Conservation (phyloP, 2,329 filamentous ascomycete genomes). For the Conoideocrella luteorostrata region DNA sequence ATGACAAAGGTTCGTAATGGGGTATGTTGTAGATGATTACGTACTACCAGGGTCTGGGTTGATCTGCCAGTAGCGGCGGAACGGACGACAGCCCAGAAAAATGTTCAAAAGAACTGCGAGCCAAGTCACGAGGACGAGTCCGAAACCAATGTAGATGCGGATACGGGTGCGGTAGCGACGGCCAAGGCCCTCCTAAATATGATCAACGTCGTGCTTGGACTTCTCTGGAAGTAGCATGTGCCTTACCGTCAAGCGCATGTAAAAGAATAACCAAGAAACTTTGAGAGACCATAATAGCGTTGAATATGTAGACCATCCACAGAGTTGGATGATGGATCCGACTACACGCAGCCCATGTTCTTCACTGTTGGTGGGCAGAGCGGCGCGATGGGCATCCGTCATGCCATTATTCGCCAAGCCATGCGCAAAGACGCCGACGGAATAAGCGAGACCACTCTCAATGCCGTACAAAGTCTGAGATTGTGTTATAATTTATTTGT, state of each 20-base stretch:
- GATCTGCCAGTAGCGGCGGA: constrained; percentile 53
- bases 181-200: constrained; percentile 31
- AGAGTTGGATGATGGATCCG: constrained; percentile 51
- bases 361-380: constrained; percentile 29
- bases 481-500: neutral
- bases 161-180: constrained; percentile 27
- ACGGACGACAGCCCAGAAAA: constrained; percentile 45
- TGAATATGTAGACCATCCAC: constrained; percentile 50
- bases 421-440: constrained; percentile 38
- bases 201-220: neutral
- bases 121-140: constrained; percentile 41
- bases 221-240: neutral
- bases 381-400: constrained; percentile 41
- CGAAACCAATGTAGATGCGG: constrained; percentile 46
- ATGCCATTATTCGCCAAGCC: constrained; percentile 53
- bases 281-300: constrained; percentile 50
- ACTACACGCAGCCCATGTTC: constrained; percentile 29
- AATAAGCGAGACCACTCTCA: constrained; percentile 45
- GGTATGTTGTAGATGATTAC: constrained; percentile 15
- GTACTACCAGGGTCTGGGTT: constrained; percentile 49
- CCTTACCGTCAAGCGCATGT: constrained; percentile 40
- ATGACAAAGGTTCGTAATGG: neutral
- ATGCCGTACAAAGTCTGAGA: constrained; percentile 42
- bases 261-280: constrained; percentile 49
- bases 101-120: constrained; percentile 42